These are phyloP conservation scores for Debaryomycetaceae sp. DNA, from an alignment of 1,139 yeast genomes.

Conservation along the genomic window DNA sequence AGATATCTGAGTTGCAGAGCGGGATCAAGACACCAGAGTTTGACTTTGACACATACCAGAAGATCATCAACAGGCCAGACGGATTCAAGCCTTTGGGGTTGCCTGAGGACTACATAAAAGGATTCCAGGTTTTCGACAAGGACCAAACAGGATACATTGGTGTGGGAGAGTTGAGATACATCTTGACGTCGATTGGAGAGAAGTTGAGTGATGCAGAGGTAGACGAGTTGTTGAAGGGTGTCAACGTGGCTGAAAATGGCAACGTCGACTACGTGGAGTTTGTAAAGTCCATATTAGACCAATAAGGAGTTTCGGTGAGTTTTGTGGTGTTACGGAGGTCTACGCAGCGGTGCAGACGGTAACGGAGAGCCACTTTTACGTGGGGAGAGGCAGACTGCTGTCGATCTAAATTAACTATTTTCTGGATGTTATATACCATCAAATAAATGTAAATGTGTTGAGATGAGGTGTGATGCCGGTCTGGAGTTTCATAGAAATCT, in stretches of 20 bases:
- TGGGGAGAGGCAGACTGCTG: no score
- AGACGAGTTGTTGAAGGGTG: slow-evolving; percentile 93
- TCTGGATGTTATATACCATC: not conserved
- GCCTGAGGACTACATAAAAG: slow-evolving; percentile 94
- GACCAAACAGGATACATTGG: slow-evolving; percentile 94
- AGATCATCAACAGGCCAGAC: slow-evolving; percentile 79
- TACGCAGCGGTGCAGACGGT: no score
- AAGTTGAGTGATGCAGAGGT: slow-evolving; percentile 87
- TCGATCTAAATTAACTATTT: no score
- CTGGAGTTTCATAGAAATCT: no score
- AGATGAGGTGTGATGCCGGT: not conserved
- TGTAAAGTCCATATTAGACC: slow-evolving; percentile 90
- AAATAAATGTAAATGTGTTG: not conserved
- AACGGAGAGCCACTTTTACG: no score
- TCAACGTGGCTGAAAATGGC: slow-evolving; percentile 89
- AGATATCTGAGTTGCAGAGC: slow-evolving; percentile 70
- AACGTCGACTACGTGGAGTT: slow-evolving; percentile 93
- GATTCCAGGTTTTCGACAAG: slow-evolving; percentile 97
- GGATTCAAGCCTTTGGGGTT: slow-evolving; percentile 90
- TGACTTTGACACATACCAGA: slow-evolving; percentile 75
- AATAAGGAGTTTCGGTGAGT: no score
- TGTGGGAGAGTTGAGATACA: slow-evolving; percentile 93
- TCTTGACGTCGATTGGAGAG: slow-evolving; percentile 91
- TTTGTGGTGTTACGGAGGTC: no score
- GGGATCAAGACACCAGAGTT: slow-evolving; percentile 44